Percentiles rank a stretch among this genome's conserved stretches.
phyloP scores from a whole-genome alignment of 1,139 yeast species.

The Hanseniaspora uvarum region DNA sequence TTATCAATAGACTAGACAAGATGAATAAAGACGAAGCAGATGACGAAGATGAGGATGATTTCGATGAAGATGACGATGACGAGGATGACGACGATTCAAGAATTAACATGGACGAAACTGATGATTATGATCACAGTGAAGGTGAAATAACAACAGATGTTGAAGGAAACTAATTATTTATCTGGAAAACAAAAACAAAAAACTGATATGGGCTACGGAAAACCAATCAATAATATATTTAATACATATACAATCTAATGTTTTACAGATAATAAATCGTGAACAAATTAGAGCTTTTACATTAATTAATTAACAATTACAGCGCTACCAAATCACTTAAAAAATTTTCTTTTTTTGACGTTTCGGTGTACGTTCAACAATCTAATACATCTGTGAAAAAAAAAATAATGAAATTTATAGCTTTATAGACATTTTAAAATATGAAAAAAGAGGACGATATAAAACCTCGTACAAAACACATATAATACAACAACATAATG shows the following conservation, averaged over 20 bases:
- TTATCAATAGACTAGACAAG: slow-evolving; percentile 41
- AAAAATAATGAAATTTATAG: background rate
- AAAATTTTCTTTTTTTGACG: background rate
- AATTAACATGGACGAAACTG: slow-evolving; percentile 29
- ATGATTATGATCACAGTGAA: slow-evolving; percentile 27
- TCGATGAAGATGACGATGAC: slow-evolving; percentile 20
- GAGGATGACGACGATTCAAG: slow-evolving; percentile 28
- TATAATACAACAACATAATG: slow-evolving; percentile 33
- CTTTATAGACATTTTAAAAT: no score
- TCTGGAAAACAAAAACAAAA: slow-evolving; percentile 4
- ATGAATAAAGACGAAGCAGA: slow-evolving; percentile 18
- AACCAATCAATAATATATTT: background rate
- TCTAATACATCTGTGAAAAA: background rate
- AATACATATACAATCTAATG: background rate
- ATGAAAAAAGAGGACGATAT: no score
- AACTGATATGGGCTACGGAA: background rate
- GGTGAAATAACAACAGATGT: slow-evolving; percentile 24
- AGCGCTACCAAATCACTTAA: background rate
- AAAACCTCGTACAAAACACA: background rate
- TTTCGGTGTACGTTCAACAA: background rate
- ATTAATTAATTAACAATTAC: no score
- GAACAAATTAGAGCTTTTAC: no score
- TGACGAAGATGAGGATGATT: slow-evolving; percentile 25
- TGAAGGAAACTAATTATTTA: slow-evolving; percentile 18
- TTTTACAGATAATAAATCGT: no score